A percentile compares a stretch with the other conserved stretches of the same genome.
phyloP scores from a whole-genome alignment of 73 alveolate genomes.

The Paramecium tetraurelia region DNA sequence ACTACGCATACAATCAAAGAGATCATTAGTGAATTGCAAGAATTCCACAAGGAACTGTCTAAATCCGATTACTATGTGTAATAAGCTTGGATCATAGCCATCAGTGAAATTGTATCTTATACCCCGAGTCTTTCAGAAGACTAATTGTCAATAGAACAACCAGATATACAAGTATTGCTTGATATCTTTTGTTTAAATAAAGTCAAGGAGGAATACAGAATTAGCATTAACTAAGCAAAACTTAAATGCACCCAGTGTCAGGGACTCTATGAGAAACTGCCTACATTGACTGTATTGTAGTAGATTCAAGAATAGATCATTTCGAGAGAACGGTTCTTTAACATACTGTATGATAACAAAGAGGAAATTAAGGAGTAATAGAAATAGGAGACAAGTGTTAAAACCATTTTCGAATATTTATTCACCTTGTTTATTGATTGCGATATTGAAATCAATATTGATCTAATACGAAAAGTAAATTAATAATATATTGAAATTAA shows the following conservation, averaged over 20 bases:
- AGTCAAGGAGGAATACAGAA: background rate
- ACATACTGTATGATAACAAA: background rate
- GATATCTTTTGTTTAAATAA: background rate
- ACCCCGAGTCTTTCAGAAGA: background rate
- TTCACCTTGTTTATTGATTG: background rate
- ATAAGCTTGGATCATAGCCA: background rate
- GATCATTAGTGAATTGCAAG: background rate
- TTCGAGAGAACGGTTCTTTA: background rate
- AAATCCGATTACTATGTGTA: background rate
- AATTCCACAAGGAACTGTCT: background rate
- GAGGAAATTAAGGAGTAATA: background rate
- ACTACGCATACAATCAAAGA: background rate
- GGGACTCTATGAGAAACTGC: background rate
- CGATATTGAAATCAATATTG: background rate
- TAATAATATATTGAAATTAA: background rate
- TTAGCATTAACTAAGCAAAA: background rate
- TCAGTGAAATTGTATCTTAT: background rate
- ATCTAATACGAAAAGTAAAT: background rate
- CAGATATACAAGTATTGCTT: background rate
- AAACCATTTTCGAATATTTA: background rate
- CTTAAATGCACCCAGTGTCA: background rate
- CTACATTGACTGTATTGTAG: background rate
- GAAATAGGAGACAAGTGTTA: background rate
- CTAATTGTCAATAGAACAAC: background rate
- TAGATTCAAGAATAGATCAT: background rate